Percentiles rank a stretch among this genome's conserved stretches.
These are phyloP conservation scores for Trichoderma sp. DNA, from an alignment of 2,329 filamentous ascomycete genomes.

Conservation along the genomic window DNA sequence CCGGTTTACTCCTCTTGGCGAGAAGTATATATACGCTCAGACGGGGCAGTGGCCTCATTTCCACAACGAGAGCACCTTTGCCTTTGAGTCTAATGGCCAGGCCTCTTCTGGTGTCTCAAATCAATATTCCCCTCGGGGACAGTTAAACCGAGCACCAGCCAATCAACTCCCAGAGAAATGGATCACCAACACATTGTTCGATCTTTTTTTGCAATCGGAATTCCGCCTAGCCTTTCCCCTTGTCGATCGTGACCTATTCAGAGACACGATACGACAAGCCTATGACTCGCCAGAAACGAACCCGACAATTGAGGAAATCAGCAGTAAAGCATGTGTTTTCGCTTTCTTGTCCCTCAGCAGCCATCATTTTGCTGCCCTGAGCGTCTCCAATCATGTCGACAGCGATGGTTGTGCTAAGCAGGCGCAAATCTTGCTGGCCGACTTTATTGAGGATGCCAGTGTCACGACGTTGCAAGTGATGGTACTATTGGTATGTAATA, in stretches of 20 bases:
- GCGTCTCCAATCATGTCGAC: slow-evolving; percentile 37
- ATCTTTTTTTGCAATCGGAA: slow-evolving; percentile 34
- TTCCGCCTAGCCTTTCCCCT: slow-evolving; percentile 52
- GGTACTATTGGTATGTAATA: slow-evolving; percentile 50
- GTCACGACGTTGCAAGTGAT: slow-evolving; percentile 48
- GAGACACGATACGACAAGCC: slow-evolving; percentile 46
- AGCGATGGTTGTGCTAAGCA: slow-evolving; percentile 44
- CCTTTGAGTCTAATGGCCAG: not conserved
- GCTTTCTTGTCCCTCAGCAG: slow-evolving; percentile 47
- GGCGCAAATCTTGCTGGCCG: slow-evolving; percentile 45
- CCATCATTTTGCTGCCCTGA: slow-evolving; percentile 29
- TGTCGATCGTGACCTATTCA: slow-evolving; percentile 50
- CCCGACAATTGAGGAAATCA: slow-evolving; percentile 34
- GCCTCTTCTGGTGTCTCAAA: not conserved
- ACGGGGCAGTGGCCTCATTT: slow-evolving; percentile 41
- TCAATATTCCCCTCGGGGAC: not conserved
- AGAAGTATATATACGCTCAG: slow-evolving; percentile 49
- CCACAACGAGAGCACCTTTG: slow-evolving; percentile 16
- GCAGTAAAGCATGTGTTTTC: slow-evolving; percentile 50
- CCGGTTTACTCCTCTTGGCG: slow-evolving; percentile 49
- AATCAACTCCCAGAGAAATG: slow-evolving; percentile 40
- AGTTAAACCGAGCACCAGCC: not conserved
- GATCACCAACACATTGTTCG: slow-evolving; percentile 34
- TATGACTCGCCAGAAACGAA: slow-evolving; percentile 39
- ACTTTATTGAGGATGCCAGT: slow-evolving; percentile 46